phyloP scores from a whole-genome alignment of 768 basidiomycete species.

The Austroboletus eburneus region DNA sequence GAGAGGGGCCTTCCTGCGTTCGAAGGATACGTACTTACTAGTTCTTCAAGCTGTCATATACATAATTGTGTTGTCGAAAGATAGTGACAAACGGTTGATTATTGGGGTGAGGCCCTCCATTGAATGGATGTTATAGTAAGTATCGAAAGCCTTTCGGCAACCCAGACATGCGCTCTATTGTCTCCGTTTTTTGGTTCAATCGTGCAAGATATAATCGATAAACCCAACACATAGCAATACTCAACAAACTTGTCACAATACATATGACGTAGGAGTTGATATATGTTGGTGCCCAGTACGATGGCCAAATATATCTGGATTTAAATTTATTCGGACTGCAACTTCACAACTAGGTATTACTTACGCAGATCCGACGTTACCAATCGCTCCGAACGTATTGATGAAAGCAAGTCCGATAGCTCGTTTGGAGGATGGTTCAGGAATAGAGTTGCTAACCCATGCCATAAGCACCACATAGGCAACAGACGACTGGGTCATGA shows the following conservation, averaged over 20 bases:
- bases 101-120: too few species aligned
- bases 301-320: constrained; percentile 60
- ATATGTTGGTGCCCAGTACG: constrained; percentile 67
- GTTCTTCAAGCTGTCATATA: too few species aligned
- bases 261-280: constrained; percentile 70
- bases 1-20: too few species aligned
- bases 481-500: constrained; percentile 70
- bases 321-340: not conserved
- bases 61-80: too few species aligned
- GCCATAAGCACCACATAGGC: constrained; percentile 62
- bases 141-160: constrained; percentile 41
- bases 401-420: constrained; percentile 80
- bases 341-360: constrained; percentile 25
- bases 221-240: constrained; percentile 45
- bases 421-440: constrained; percentile 79
- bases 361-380: constrained; percentile 78
- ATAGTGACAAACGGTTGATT: too few species aligned
- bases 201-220: constrained; percentile 42
- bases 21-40: too few species aligned
- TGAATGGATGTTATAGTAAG: constrained; percentile 32
- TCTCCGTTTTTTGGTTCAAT: constrained; percentile 38
- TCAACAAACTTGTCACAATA: constrained; percentile 49
- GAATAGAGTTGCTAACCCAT: constrained; percentile 55
- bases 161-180: constrained; percentile 34
- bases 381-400: constrained; percentile 74